phyloP scores from a whole-genome alignment of 208 protist species.

The Tetramitus jugosus region DNA sequence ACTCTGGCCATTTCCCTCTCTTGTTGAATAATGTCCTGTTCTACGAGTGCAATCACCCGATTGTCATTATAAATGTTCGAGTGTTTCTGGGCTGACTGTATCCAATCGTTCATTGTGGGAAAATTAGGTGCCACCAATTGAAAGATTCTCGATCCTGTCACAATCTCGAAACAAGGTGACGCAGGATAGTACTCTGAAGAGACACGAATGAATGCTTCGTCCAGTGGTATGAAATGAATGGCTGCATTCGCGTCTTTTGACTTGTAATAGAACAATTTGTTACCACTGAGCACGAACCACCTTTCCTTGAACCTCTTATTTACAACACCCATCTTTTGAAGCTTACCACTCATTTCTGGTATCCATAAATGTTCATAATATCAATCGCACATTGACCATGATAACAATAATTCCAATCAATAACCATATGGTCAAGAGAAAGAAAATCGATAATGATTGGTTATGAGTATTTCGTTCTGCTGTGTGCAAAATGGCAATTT shows the following conservation, averaged over 20 bases:
- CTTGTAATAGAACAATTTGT: conserved; percentile 22
- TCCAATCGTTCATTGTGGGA: neutral
- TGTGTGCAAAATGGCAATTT: too few species aligned
- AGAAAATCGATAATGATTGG: too few species aligned
- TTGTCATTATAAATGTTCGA: neutral
- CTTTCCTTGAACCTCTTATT: conserved; percentile 19
- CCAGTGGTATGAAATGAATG: neutral
- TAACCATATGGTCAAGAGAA: too few species aligned
- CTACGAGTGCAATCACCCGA: neutral
- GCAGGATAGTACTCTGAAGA: neutral
- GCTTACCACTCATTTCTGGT: conserved; percentile 1
- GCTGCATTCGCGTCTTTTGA: neutral
- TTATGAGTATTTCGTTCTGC: too few species aligned
- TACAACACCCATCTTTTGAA: conserved; percentile 4
- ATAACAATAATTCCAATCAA: too few species aligned
- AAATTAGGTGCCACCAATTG: neutral
- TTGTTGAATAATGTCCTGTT: neutral
- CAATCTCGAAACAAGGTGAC: neutral
- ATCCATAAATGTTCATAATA: neutral
- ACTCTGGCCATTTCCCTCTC: neutral
- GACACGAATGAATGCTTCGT: conserved; percentile 1
- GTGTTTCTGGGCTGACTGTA: neutral
- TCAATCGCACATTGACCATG: too few species aligned
- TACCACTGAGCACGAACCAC: neutral
- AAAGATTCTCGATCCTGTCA: neutral